Percentiles rank a stretch among this genome's conserved stretches.
phyloP scores from a whole-genome alignment of 345 rosid genomes.

The Capsella bursapastoris region DNA sequence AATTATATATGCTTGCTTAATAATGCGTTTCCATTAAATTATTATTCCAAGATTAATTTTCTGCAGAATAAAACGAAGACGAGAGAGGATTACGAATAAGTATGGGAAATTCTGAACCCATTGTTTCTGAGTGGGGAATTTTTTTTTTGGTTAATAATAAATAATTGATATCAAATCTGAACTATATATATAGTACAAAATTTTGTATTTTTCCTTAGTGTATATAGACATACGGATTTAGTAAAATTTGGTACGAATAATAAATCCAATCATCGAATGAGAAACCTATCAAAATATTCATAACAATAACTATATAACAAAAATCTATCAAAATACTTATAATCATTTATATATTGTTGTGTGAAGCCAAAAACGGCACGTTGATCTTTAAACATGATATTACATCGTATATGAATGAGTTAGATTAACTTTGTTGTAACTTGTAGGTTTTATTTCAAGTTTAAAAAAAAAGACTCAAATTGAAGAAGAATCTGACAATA shows the following conservation, averaged over 20 bases:
- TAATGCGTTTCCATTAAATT: background rate
- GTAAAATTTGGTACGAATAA: slow-evolving; percentile 1
- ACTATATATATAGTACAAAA: background rate
- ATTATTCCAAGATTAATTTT: slow-evolving; percentile 9
- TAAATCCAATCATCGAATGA: background rate
- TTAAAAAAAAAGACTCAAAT: background rate
- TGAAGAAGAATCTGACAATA: background rate
- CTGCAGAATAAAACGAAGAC: slow-evolving; percentile 14
- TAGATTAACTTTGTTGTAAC: too few species aligned
- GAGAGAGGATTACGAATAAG: slow-evolving; percentile 33
- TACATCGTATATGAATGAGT: too few species aligned
- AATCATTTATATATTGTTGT: too few species aligned
- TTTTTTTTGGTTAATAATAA: background rate
- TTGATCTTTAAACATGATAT: too few species aligned
- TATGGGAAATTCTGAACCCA: slow-evolving; percentile 26
- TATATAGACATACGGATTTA: background rate
- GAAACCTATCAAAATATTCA: background rate
- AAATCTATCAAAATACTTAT: too few species aligned
- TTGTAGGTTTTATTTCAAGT: too few species aligned
- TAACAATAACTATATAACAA: too few species aligned
- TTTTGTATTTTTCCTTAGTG: background rate
- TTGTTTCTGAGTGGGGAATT: slow-evolving; percentile 30
- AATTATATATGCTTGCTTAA: background rate
- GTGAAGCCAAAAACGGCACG: too few species aligned
- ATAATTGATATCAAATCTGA: background rate